Percentiles rank a stretch among this genome's conserved stretches.
Conservation (phyloP, 139 green algal genomes). For the Raphidocelis subcapitata region DNA sequence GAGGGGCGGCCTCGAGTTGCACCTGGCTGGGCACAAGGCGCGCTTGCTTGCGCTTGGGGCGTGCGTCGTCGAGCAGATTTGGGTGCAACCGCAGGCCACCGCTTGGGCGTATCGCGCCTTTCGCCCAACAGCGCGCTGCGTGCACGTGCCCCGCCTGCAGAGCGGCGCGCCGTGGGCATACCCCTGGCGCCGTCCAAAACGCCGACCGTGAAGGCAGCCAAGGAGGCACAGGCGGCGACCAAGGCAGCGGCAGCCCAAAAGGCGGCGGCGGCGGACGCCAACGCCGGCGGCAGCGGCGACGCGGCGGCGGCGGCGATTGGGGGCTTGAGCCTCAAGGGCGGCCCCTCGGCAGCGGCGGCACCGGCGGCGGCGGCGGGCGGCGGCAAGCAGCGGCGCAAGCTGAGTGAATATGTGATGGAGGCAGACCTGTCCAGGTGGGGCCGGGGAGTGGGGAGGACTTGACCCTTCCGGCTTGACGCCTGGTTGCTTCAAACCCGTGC, state of each 20-base stretch:
- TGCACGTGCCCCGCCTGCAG: not conserved
- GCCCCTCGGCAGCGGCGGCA: conserved; percentile 6
- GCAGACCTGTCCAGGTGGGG: conserved; percentile 47
- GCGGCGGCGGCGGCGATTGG: not conserved
- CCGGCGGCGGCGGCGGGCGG: not conserved
- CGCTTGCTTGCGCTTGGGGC: not conserved
- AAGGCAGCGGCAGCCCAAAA: conserved; percentile 5
- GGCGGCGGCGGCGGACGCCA: not conserved
- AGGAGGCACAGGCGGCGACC: conserved; percentile 9
- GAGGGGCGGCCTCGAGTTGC: no score
- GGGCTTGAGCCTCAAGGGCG: not conserved
- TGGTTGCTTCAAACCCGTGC: no score
- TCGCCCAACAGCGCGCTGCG: not conserved
- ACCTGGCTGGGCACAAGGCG: not conserved
- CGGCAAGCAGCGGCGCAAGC: conserved; percentile 24
- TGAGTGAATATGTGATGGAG: conserved; percentile 58
- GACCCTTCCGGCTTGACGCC: no score
- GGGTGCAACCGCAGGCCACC: not conserved
- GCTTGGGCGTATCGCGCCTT: not conserved
- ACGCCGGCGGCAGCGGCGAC: no score
- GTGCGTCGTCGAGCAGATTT: not conserved
- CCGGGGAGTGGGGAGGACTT: no score
- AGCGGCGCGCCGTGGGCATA: conserved; percentile 17
- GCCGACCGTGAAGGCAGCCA: conserved; percentile 14
- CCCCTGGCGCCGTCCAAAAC: conserved; percentile 24